Percentiles rank a stretch among this genome's conserved stretches.
Evolutionary conservation across 2,329 filamentous ascomycete genomes (phyloP).

Genomic region (Grosmannia penicillata): DNA sequence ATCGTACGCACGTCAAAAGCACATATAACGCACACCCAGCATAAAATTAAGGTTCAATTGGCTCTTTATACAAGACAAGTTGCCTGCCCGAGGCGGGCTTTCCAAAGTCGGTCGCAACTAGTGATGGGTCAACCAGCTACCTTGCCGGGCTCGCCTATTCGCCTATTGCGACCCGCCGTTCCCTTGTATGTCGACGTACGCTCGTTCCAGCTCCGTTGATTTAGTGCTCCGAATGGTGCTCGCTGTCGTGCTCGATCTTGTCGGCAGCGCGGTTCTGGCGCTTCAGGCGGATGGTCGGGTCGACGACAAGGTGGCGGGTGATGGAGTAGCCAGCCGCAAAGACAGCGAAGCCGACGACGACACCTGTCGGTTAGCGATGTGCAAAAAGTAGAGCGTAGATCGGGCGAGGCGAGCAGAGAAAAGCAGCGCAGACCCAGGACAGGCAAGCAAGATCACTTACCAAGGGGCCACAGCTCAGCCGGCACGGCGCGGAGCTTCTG

Average conservation of each 20-base stretch:
- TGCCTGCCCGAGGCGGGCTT: too few species aligned
- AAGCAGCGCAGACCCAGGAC: conserved; percentile 9
- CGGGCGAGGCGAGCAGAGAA: not conserved
- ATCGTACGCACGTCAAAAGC: too few species aligned
- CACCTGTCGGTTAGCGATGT: conserved; percentile 34
- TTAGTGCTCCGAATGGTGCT: conserved; percentile 14
- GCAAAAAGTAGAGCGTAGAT: not conserved
- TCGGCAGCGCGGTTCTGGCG: conserved; percentile 46
- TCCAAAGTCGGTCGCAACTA: too few species aligned
- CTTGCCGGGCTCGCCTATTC: too few species aligned
- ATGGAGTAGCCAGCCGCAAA: conserved; percentile 71
- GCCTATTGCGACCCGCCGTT: too few species aligned
- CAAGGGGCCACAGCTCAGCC: conserved; percentile 85
- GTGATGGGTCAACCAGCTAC: too few species aligned
- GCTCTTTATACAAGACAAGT: too few species aligned
- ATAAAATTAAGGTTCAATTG: too few species aligned
- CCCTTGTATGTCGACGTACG: too few species aligned
- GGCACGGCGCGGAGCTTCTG: conserved; percentile 89
- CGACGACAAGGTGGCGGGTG: conserved; percentile 65
- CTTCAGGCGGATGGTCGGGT: conserved; percentile 83
- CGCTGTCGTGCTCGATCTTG: conserved; percentile 20
- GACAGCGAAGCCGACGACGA: conserved; percentile 78
- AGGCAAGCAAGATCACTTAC: conserved; percentile 35
- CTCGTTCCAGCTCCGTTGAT: too few species aligned
- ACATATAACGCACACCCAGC: too few species aligned